Base-by-base conservation (phyloP, 179 eudicot genomes). In the Nepenthes alata region DNA sequence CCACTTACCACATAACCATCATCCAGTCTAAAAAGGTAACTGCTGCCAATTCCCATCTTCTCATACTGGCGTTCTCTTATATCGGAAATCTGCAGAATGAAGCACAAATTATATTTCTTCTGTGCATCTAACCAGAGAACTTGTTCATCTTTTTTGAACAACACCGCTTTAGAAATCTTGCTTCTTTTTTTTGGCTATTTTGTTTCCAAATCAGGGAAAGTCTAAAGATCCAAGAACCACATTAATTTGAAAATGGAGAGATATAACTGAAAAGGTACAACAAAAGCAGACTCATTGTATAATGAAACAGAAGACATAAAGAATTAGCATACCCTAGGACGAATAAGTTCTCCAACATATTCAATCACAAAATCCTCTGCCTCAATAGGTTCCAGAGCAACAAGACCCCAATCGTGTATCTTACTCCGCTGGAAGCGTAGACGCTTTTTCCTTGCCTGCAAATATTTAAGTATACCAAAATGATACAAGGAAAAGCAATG, bases 391-490 rank as follows among this genome's bases (percentile, higher is more conserved):
- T 94, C 99, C 52, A 78, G 79, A 5, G 95, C 99, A 80, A 90
- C 82, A 77, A 94, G 95, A 65, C 99, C 99, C 99, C 99, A 94
- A 59, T 90, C 99, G 70, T 94, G 99, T 70, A 94, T 94, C 85
- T 85, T 94, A 74, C 99, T 94, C 71, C 81, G 76, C 65, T 94
- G 99, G 67, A 94, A 94, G 65, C 99, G 84, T 35, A 94, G 68
- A 37, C 80, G 89, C 75, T 94, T 94, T 70, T 90, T 94, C 77
- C 99, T 83, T 47, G 97, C 96, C 99, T 94, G 84, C 36, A 57
- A 52, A 57, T 11, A 13, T 14, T 7, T 45, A 56, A 57, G 55
- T 37, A 15, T 10, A 72, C 70, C 39, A 44, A 55, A 15, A 61
- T 37, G 45, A 57, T 47, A 36, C 11, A 62, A 65, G 16, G 38